Evolutionary conservation across 2,329 filamentous ascomycete genomes (phyloP), one percentile per base, ranked within the genome.

Genomic region (Gaeumannomyces tritici): DNA sequence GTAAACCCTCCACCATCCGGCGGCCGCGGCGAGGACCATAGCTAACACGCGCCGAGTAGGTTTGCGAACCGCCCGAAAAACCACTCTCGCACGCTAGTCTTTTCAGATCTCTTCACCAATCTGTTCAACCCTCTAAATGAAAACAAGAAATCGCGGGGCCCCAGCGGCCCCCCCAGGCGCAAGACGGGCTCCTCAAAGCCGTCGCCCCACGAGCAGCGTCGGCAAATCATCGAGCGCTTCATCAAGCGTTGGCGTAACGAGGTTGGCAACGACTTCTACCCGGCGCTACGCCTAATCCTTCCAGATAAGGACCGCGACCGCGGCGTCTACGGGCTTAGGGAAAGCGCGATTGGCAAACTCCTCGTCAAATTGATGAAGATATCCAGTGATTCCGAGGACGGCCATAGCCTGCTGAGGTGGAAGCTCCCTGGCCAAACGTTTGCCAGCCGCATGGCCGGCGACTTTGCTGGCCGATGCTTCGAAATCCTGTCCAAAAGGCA

Each of bases 331-430:
- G 91, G 93, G 0, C 79, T 99, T 55, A 98, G 98, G 72, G 95
- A 99, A 77, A 93, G 89, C 72, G 85, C 88, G 6, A 92, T 99
- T 64, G 93, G 89, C 12, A 96, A 92, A 71, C 77, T 98, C 26
- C 79, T 98, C n/a, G 90, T 97, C 63, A 93, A 92, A 71, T 83
- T 96, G 54, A 89, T 96, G 80, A 93, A 93, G 71, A 96, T 99
- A 69, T 89, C 93, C 76, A 90, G 89, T 69, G 88, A 93, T 69
- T 96, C 91, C 0, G 91, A 96, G 66, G 93, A 98, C 76, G 93
- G 88, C 0, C 88, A 89, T 70, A 91, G 85, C 66, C 80, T 99
- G 28, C 74, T 96, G 62, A 91, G 96, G 66, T 99, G 95, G 95
- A 98, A 96, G 74, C 77, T 96, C 0, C 93, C 93, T 0, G 89